These are phyloP conservation scores for Aspergillus oerlinghausenensis DNA, from an alignment of 2,329 filamentous ascomycete species.

Conservation along the genomic window DNA sequence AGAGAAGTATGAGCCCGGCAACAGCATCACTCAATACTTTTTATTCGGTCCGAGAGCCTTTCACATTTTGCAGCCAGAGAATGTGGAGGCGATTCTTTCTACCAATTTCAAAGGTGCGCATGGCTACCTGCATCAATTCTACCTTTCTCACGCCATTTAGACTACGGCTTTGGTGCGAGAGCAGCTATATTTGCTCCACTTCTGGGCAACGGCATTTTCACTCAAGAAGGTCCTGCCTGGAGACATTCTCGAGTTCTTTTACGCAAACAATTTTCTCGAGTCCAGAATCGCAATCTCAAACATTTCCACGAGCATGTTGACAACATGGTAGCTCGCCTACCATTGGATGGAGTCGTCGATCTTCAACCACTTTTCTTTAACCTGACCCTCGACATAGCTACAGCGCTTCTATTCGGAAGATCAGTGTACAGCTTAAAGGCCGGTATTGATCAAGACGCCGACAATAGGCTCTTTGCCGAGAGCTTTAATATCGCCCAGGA, in stretches of 20 bases:
- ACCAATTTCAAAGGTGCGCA: too few relatives aligned
- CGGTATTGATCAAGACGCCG: constrained; percentile 2
- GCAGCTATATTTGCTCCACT: too few relatives aligned
- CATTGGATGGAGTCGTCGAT: constrained; percentile 15
- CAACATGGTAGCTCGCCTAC: constrained; percentile 27
- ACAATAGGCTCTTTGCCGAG: constrained; percentile 15
- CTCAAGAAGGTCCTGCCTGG: constrained; percentile 15
- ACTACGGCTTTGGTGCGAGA: too few relatives aligned
- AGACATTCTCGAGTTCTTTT: constrained; percentile 29
- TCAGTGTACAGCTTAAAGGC: constrained; percentile 13
- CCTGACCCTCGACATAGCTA: constrained; percentile 35
- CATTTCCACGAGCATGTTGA: constrained; percentile 27
- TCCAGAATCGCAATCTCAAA: constrained; percentile 30
- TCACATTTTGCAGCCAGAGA: too few relatives aligned
- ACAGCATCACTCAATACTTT: too few relatives aligned
- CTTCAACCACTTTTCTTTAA: constrained; percentile 38
- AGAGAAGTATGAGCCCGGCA: too few relatives aligned
- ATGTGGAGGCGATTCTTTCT: too few relatives aligned
- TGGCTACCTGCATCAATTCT: too few relatives aligned
- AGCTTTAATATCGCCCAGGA: constrained; percentile 18
- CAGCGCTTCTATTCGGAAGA: constrained; percentile 33
- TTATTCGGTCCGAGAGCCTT: too few relatives aligned
- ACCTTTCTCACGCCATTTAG: too few relatives aligned
- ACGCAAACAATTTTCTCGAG: constrained; percentile 30
- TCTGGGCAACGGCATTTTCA: constrained; percentile 9